Conservation (phyloP, 2,329 filamentous ascomycete species). For the Aphanoascus verrucosus region DNA sequence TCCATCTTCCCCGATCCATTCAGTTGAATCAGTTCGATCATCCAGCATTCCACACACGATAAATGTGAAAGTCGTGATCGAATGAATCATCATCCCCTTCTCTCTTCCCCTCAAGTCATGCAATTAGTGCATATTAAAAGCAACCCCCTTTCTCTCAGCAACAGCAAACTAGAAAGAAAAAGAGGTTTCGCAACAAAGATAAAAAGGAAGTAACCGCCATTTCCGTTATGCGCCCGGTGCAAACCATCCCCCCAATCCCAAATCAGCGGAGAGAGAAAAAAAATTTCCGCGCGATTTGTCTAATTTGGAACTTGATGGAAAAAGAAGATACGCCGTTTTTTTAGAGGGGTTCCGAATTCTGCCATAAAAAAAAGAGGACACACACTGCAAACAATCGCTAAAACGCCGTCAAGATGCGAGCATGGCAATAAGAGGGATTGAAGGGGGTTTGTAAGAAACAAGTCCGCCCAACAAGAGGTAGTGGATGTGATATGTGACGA, state of each 20-base stretch:
- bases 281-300: conserved; percentile 10
- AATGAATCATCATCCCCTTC: too few relatives aligned
- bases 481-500: too few relatives aligned
- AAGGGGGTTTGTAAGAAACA: not conserved
- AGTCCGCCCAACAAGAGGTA: not conserved
- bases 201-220: not conserved
- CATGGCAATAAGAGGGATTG: conserved; percentile 23
- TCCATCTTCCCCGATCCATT: not conserved
- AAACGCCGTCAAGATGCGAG: conserved; percentile 37
- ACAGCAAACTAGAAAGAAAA: too few relatives aligned
- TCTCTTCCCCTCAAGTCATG: not conserved
- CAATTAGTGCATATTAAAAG: not conserved
- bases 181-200: too few relatives aligned
- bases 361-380: too few relatives aligned
- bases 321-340: conserved; percentile 9
- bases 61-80: not conserved
- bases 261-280: conserved; percentile 6
- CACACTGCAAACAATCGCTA: conserved; percentile 29
- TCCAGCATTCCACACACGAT: not conserved
- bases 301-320: conserved; percentile 8
- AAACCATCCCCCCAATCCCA: conserved; percentile 13
- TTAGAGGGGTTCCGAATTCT: conserved; percentile 5
- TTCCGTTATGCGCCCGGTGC: conserved; percentile 9
- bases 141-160: not conserved
- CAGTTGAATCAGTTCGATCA: too few relatives aligned